Evolutionary conservation across 306 rosid species (phyloP).

Genomic region (Vigna angularis): DNA sequence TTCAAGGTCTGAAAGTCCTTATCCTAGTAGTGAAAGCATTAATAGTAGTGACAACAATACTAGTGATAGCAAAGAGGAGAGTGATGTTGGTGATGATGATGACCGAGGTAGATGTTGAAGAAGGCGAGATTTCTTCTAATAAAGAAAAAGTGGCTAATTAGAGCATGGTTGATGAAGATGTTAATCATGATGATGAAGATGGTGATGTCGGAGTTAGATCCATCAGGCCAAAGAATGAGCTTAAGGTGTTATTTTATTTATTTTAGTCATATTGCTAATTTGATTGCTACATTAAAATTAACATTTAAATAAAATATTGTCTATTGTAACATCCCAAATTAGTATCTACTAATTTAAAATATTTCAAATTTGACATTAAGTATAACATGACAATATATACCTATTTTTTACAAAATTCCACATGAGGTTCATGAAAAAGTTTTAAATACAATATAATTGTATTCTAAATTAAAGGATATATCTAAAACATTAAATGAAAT

Average conservation of each 20-base stretch:
- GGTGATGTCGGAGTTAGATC: slow-evolving; percentile 53
- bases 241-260: slow-evolving; percentile 58
- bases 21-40: slow-evolving; percentile 44
- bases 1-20: slow-evolving; percentile 54
- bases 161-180: slow-evolving; percentile 40
- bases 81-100: slow-evolving; percentile 35
- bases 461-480: too few species aligned
- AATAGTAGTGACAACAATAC: neutral
- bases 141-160: slow-evolving; percentile 44
- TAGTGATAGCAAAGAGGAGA: neutral
- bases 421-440: too few species aligned
- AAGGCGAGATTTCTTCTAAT: slow-evolving; percentile 72
- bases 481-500: too few species aligned
- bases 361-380: too few species aligned
- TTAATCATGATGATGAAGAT: slow-evolving; percentile 18
- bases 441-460: too few species aligned
- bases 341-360: too few species aligned
- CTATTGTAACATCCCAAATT: neutral
- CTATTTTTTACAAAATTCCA: too few species aligned
- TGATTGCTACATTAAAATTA: slow-evolving; percentile 1
- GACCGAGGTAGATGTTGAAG: slow-evolving; percentile 69
- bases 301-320: neutral
- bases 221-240: slow-evolving; percentile 71
- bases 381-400: too few species aligned
- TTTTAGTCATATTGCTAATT: neutral